These are phyloP conservation scores for Kodamaea nitidulidarum DNA, from an alignment of 805 yeast genomes.

Conservation along the genomic window DNA sequence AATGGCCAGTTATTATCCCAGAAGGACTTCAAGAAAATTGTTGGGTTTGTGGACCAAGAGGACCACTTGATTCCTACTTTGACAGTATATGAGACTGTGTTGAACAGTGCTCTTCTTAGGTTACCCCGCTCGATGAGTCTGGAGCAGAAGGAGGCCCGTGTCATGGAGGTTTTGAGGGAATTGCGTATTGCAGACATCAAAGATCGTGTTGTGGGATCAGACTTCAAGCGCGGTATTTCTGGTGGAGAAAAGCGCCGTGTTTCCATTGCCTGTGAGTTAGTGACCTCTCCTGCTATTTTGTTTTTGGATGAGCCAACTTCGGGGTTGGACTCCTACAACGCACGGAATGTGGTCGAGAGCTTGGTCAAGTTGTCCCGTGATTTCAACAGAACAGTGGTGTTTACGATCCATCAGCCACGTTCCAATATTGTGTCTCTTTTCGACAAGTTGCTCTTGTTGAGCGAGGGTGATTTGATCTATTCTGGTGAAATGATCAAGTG, in stretches of 20 bases:
- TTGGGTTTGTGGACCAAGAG: constrained; percentile 96
- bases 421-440: constrained; percentile 91
- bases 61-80: constrained; percentile 86
- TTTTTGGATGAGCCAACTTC: constrained; percentile 93
- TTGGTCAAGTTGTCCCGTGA: constrained; percentile 74
- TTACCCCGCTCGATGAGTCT: constrained; percentile 79
- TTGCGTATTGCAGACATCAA: constrained; percentile 78
- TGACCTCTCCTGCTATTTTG: constrained; percentile 79
- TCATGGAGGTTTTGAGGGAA: constrained; percentile 79
- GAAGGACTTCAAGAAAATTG: constrained; percentile 56
- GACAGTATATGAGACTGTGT: constrained; percentile 92
- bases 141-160: constrained; percentile 70
- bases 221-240: constrained; percentile 84
- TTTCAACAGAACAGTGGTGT: constrained; percentile 81
- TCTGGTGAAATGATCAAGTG: constrained; percentile 81
- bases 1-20: constrained; percentile 58
- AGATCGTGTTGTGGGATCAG: constrained; percentile 84
- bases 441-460: constrained; percentile 73
- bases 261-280: constrained; percentile 89
- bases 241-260: constrained; percentile 93
- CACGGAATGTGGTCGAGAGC: constrained; percentile 84
- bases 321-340: constrained; percentile 92
- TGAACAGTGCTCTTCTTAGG: constrained; percentile 85
- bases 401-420: constrained; percentile 96
- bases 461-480: constrained; percentile 81